Conservation (phyloP, 2,329 filamentous ascomycete species). For the Alternaria tenuissima region DNA sequence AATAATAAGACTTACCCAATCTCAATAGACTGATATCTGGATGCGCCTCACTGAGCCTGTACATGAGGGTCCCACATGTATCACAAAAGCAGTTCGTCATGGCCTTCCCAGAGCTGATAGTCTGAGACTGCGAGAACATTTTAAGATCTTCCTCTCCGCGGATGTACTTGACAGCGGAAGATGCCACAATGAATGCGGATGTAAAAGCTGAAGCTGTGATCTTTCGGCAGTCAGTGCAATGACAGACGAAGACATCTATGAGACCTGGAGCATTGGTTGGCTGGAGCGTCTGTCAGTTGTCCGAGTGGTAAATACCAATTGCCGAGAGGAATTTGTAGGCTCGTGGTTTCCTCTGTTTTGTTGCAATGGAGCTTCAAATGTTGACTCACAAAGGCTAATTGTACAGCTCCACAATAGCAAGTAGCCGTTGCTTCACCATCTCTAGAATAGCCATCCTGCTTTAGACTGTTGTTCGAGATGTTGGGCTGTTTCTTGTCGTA, state of each 20-base stretch:
- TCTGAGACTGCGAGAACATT: slow-evolving; percentile 41
- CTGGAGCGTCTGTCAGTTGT: not conserved
- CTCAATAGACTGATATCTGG: not conserved
- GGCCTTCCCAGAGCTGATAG: slow-evolving; percentile 46
- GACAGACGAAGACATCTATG: slow-evolving; percentile 63
- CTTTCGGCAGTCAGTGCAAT: slow-evolving; percentile 66
- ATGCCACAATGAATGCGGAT: not conserved
- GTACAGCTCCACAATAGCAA: slow-evolving; percentile 43
- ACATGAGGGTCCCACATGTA: slow-evolving; percentile 69
- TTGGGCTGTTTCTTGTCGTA: not conserved
- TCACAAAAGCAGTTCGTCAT: slow-evolving; percentile 72
- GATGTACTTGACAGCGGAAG: not conserved
- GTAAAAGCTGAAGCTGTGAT: slow-evolving; percentile 20
- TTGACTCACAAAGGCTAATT: slow-evolving; percentile 29
- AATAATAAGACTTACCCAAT: not conserved
- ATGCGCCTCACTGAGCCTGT: slow-evolving; percentile 48
- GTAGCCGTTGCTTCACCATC: slow-evolving; percentile 41
- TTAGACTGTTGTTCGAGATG: not conserved
- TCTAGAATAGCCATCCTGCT: not conserved
- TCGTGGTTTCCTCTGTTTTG: not conserved
- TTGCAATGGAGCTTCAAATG: not conserved
- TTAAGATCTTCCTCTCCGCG: not conserved
- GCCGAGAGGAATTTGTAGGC: not conserved
- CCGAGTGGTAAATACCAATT: no score
- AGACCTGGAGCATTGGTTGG: slow-evolving; percentile 46